A percentile compares a stretch with the other conserved stretches of the same genome.
phyloP scores from a whole-genome alignment of 1,139 yeast genomes.

The Blastobotrys arbuscula region DNA sequence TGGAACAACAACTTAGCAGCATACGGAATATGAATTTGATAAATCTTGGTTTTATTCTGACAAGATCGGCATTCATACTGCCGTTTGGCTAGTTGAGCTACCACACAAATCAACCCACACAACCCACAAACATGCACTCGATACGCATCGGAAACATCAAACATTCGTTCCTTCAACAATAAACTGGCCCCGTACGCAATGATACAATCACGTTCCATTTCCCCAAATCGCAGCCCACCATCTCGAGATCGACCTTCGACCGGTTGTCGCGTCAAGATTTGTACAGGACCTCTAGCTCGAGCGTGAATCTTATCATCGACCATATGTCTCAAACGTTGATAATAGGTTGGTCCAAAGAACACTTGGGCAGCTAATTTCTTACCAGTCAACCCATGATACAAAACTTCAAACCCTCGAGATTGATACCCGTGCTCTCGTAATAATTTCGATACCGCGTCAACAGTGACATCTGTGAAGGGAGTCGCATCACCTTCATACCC shows the following conservation, averaged over 20 bases:
- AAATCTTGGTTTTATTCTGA: slow-evolving; percentile 95
- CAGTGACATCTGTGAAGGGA: slow-evolving; percentile 96
- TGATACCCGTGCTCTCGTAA: slow-evolving; percentile 95
- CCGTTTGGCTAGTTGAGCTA: slow-evolving; percentile 93
- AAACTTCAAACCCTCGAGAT: slow-evolving; percentile 95
- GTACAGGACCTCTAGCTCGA: slow-evolving; percentile 99
- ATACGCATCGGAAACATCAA: slow-evolving; percentile 99
- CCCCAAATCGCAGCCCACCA: slow-evolving; percentile 99
- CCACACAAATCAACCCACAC: slow-evolving; percentile 96
- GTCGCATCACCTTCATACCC: slow-evolving; percentile 99
- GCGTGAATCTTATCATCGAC: slow-evolving; percentile 99
- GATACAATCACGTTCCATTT: slow-evolving; percentile 99
- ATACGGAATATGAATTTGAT: slow-evolving; percentile 94
- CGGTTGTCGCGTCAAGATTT: slow-evolving; percentile 96
- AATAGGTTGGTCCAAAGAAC: slow-evolving; percentile 97
- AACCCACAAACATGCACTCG: slow-evolving; percentile 97
- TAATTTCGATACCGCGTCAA: slow-evolving; percentile 88
- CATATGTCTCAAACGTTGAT: slow-evolving; percentile 98
- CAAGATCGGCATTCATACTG: slow-evolving; percentile 98
- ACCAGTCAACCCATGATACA: slow-evolving; percentile 99
- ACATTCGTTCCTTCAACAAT: slow-evolving; percentile 90
- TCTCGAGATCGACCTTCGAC: slow-evolving; percentile 99
- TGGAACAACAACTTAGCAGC: slow-evolving; percentile 96
- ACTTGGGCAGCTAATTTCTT: slow-evolving; percentile 96
- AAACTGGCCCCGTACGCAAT: slow-evolving; percentile 99